These are phyloP conservation scores for Prosopis cineraria DNA, from an alignment of 306 rosid genomes.

Conservation along the genomic window DNA sequence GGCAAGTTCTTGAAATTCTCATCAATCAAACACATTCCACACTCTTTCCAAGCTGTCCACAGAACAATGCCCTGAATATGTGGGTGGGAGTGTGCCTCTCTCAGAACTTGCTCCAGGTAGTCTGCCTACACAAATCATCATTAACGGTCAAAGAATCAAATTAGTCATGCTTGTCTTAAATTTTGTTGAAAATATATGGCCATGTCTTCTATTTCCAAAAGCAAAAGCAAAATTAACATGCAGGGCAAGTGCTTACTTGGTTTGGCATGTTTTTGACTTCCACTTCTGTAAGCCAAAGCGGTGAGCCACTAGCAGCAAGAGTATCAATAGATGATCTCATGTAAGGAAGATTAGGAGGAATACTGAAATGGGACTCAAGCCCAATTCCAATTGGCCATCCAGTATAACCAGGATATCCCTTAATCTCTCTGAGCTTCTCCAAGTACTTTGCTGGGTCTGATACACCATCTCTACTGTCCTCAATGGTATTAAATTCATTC, in stretches of 20 bases:
- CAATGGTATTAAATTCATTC: conserved; percentile 77
- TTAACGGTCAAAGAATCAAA: neutral
- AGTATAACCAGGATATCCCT: conserved; percentile 16
- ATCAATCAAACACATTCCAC: conserved; percentile 67
- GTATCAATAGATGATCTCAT: conserved; percentile 68
- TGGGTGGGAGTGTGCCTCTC: conserved; percentile 71
- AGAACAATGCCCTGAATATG: conserved; percentile 57
- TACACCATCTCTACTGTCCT: conserved; percentile 45
- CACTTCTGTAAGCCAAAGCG: conserved; percentile 81
- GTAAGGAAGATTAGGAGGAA: conserved; percentile 59
- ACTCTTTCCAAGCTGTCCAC: conserved; percentile 64
- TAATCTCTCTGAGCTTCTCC: conserved; percentile 50
- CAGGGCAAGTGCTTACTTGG: conserved; percentile 46
- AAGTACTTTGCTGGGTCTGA: conserved; percentile 52
- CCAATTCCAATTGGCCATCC: conserved; percentile 55
- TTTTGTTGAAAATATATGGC: too few species aligned
- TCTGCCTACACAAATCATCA: conserved; percentile 40
- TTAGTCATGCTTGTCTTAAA: too few species aligned
- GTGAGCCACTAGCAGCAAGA: conserved; percentile 59
- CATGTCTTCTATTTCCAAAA: too few species aligned
- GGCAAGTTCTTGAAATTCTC: conserved; percentile 65
- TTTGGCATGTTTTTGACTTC: conserved; percentile 50
- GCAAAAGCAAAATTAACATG: neutral
- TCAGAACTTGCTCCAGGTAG: conserved; percentile 58
- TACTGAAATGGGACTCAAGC: conserved; percentile 62